Conservation (phyloP, 805 yeast genomes). For the Tetrapisispora arboricola region DNA sequence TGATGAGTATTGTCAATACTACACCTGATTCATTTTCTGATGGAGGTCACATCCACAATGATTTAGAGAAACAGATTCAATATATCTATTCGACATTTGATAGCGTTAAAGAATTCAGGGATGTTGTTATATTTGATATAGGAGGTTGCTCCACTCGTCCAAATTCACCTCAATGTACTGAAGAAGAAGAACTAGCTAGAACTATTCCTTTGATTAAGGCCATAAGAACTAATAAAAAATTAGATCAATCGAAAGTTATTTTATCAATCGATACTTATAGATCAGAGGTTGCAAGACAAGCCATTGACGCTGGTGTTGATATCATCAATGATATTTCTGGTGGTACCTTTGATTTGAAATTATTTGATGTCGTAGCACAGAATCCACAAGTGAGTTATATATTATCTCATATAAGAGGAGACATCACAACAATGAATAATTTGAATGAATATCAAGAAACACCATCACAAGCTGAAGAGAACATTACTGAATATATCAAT, state of each 20-base stretch:
- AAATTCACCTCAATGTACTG: conserved; percentile 51
- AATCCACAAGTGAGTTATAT: conserved; percentile 62
- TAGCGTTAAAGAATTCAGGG: conserved; percentile 43
- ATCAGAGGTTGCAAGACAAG: conserved; percentile 57
- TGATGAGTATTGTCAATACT: conserved; percentile 83
- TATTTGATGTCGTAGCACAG: conserved; percentile 61
- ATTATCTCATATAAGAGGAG: conserved; percentile 78
- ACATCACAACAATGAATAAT: conserved; percentile 58
- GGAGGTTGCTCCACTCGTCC: conserved; percentile 97
- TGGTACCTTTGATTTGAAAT: conserved; percentile 57
- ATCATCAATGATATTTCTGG: conserved; percentile 86
- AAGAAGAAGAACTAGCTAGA: conserved; percentile 57
- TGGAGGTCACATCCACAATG: conserved; percentile 52
- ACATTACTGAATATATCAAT: conserved; percentile 10
- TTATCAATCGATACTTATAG: conserved; percentile 88
- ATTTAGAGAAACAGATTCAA: conserved; percentile 33
- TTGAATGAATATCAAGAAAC: conserved; percentile 44
- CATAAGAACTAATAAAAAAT: conserved; percentile 38
- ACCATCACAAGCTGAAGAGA: conserved; percentile 13
- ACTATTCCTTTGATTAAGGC: conserved; percentile 61
- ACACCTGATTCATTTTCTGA: conserved; percentile 97
- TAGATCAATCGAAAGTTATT: conserved; percentile 33
- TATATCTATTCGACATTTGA: conserved; percentile 41
- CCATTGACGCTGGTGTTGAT: conserved; percentile 72
- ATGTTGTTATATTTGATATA: conserved; percentile 55